Evolutionary conservation across 495 filamentous ascomycete species (phyloP).

Genomic region (Emericellopsis terricola): DNA sequence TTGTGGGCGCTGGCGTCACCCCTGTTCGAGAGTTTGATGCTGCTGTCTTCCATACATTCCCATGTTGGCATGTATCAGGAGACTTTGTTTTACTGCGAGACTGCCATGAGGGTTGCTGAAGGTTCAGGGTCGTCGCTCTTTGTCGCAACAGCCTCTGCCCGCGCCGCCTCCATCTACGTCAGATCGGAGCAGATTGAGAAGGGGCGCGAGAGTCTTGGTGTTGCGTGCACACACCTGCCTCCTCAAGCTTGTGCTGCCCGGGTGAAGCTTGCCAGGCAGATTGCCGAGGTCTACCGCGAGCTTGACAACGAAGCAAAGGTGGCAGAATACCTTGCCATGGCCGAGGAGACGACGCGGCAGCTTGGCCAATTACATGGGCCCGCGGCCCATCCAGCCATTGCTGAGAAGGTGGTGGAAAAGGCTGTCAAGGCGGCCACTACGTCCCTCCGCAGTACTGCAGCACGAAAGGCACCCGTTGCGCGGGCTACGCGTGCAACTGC

Average conservation of each 20-base stretch:
- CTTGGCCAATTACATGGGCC: conserved; percentile 2
- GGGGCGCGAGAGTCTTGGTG: conserved; percentile 37
- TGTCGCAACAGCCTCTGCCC: conserved; percentile 30
- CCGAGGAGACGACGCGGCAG: conserved; percentile 1
- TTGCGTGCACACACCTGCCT: background rate
- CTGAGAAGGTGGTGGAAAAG: background rate
- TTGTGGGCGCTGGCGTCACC: conserved; percentile 69
- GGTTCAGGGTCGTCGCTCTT: conserved; percentile 45
- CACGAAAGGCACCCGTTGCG: no score
- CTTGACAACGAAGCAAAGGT: conserved; percentile 17
- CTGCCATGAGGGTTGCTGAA: conserved; percentile 62
- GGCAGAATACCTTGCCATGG: conserved; percentile 18
- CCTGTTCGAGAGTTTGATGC: conserved; percentile 47
- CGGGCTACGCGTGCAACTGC: no score
- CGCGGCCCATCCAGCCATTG: background rate
- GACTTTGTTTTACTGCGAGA: conserved; percentile 74
- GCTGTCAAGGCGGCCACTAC: no score
- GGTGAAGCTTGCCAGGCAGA: conserved; percentile 15
- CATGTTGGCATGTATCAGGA: conserved; percentile 78
- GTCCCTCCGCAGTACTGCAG: no score
- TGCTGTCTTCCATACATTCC: conserved; percentile 58
- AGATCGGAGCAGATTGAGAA: conserved; percentile 42
- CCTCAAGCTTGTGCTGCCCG: background rate
- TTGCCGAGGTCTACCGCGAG: conserved; percentile 23
- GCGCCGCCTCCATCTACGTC: conserved; percentile 45